phyloP scores from a whole-genome alignment of 306 rosid species.

The Rosa multiflora region DNA sequence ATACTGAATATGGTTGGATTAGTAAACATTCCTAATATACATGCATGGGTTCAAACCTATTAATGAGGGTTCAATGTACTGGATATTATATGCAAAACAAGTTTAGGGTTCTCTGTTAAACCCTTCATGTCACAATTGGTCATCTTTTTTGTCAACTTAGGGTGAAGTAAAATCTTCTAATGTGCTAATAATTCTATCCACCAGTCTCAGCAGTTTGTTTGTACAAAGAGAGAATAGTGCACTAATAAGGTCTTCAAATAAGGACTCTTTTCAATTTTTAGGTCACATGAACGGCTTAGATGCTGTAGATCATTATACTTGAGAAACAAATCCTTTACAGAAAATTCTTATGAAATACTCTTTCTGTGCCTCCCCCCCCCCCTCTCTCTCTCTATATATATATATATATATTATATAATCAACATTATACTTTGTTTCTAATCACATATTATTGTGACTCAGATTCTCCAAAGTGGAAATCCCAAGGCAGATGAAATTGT shows the following conservation, averaged over 20 bases:
- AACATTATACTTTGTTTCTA: not conserved
- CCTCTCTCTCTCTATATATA: not conserved
- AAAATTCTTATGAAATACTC: not conserved
- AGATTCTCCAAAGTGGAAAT: constrained; percentile 75
- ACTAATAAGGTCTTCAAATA: too few species aligned
- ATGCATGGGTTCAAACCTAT: not conserved
- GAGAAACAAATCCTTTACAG: too few species aligned
- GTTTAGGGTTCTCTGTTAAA: not conserved
- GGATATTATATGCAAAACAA: not conserved
- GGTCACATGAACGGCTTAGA: too few species aligned
- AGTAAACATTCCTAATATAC: not conserved
- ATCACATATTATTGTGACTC: constrained; percentile 32
- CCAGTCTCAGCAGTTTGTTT: not conserved
- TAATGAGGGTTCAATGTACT: not conserved
- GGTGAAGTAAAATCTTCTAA: not conserved
- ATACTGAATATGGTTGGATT: not conserved
- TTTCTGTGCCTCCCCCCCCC: not conserved
- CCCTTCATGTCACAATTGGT: not conserved
- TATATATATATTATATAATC: not conserved
- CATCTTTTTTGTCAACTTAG: not conserved
- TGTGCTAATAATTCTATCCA: not conserved
- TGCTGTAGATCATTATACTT: too few species aligned
- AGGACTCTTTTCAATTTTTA: too few species aligned
- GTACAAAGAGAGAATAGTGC: not conserved
- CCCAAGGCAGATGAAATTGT: constrained; percentile 78